A percentile compares a stretch with the other conserved stretches of the same genome.
Evolutionary conservation across 176 grass and related monocot species (phyloP).

Genomic region (Musa beccarii): DNA sequence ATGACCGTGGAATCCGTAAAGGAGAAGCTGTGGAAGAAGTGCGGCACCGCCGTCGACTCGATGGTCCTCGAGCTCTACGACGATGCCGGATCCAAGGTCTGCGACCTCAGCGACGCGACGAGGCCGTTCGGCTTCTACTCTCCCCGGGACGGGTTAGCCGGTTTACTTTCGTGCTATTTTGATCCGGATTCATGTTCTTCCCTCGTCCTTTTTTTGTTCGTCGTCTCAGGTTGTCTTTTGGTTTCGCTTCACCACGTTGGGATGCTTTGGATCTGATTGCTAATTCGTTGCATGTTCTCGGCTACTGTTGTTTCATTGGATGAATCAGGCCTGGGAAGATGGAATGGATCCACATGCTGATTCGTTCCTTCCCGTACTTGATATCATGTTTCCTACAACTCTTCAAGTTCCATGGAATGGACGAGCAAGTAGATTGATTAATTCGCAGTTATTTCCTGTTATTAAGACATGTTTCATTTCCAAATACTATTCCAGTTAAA

Average conservation of each 20-base stretch:
- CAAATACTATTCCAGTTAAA: no score
- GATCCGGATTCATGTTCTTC: not conserved
- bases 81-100: constrained; percentile 58
- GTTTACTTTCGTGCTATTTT: not conserved
- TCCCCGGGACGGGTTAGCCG: constrained; percentile 49
- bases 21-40: constrained; percentile 94
- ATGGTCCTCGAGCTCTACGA: constrained; percentile 82
- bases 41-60: constrained; percentile 47
- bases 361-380: no score
- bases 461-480: no score
- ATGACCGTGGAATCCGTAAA: constrained; percentile 62
- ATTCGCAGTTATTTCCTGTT: no score
- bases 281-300: no score
- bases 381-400: no score
- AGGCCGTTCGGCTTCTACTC: constrained; percentile 57
- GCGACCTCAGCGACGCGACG: constrained; percentile 45
- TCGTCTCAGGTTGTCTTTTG: not conserved
- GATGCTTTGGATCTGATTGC: not conserved
- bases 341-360: no score
- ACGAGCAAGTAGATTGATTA: no score
- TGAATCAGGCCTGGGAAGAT: no score
- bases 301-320: no score
- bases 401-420: no score
- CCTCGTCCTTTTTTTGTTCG: not conserved
- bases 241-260: not conserved